Evolutionary conservation across 2,329 filamentous ascomycete species (phyloP).

Genomic region (Calonectria pteridis): DNA sequence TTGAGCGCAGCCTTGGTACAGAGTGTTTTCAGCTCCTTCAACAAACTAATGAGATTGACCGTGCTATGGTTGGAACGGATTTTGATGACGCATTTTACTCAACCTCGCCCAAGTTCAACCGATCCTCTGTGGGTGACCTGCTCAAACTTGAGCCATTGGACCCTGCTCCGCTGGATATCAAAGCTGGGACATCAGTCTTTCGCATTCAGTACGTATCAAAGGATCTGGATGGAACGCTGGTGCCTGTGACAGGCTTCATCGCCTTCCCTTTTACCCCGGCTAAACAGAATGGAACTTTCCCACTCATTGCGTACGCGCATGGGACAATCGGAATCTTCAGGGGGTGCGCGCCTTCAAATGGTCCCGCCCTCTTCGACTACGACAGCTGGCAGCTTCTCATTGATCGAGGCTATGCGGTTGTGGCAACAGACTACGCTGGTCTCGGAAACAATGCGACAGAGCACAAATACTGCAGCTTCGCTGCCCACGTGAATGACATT

Average conservation of each 20-base stretch:
- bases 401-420: too few relatives aligned
- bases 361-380: too few relatives aligned
- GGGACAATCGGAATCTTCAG: neutral
- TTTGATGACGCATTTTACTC: neutral
- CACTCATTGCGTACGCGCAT: neutral
- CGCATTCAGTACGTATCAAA: neutral
- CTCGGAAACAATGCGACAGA: too few relatives aligned
- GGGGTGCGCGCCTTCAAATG: too few relatives aligned
- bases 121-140: neutral
- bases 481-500: too few relatives aligned
- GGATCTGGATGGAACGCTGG: neutral
- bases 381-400: too few relatives aligned
- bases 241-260: neutral
- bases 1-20: too few relatives aligned
- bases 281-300: neutral
- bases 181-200: neutral
- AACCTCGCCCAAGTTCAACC: neutral
- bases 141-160: neutral
- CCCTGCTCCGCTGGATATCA: neutral
- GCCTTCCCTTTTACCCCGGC: neutral
- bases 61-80: neutral
- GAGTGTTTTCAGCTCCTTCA: neutral
- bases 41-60: neutral
- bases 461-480: too few relatives aligned
- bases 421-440: too few relatives aligned